These are phyloP conservation scores for Leucogyrophana mollusca DNA, from an alignment of 768 basidiomycete genomes.

Conservation along the genomic window DNA sequence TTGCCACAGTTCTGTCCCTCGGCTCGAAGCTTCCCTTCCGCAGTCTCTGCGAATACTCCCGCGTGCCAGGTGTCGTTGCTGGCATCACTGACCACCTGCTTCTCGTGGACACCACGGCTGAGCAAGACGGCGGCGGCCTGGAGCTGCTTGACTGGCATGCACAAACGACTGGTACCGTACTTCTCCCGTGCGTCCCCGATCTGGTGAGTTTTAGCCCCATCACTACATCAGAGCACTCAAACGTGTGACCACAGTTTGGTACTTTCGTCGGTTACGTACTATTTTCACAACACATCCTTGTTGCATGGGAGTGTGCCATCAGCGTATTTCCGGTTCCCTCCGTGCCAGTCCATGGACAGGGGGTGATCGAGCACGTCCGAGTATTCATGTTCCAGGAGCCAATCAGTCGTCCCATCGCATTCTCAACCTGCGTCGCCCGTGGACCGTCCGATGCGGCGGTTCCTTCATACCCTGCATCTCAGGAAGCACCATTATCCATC, in stretches of 20 bases:
- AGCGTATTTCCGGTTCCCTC: conserved; percentile 24
- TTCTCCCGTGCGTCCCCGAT: conserved; percentile 21
- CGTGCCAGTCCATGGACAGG: conserved; percentile 19
- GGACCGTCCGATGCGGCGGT: background rate
- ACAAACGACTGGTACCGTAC: conserved; percentile 18
- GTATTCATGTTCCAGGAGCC: conserved; percentile 27
- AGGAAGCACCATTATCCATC: conserved; percentile 10
- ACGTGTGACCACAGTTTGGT: conserved; percentile 17
- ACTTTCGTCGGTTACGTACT: conserved; percentile 22
- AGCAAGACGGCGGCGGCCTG: conserved; percentile 16
- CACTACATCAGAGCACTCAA: background rate
- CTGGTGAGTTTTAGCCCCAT: conserved; percentile 13
- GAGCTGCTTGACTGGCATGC: conserved; percentile 28
- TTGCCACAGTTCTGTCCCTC: conserved; percentile 18
- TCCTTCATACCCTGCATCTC: background rate
- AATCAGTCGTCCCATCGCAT: conserved; percentile 20
- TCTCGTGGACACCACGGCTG: conserved; percentile 20
- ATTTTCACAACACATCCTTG: conserved; percentile 20
- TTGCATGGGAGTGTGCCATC: conserved; percentile 26
- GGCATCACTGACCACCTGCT: conserved; percentile 23
- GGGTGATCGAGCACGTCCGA: conserved; percentile 17
- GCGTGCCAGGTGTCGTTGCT: conserved; percentile 18
- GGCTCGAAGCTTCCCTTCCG: conserved; percentile 18
- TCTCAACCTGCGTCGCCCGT: conserved; percentile 24
- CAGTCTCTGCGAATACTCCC: conserved; percentile 19